Base-by-base conservation (phyloP, 1,284 basidiomycete species). In the Cystobasidium slooffiae region DNA sequence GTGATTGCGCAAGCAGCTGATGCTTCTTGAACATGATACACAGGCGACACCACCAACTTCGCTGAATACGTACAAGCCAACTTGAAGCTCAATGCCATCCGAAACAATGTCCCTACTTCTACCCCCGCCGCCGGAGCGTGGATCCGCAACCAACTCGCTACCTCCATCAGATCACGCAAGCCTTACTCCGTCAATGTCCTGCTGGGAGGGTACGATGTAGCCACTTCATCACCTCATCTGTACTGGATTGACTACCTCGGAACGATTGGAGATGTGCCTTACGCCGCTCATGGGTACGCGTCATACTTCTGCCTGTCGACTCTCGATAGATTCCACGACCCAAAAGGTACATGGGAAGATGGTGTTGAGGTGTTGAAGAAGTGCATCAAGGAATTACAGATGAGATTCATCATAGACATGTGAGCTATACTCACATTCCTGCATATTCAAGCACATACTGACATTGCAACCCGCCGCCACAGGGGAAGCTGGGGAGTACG, bases 241-340 rank as follows among this genome's bases (percentile, higher is more conserved):
- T 97, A 95, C 85, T 98, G 95, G 94, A 86, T 97, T 76, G 96
- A 99, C 84, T 94, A 97, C 82, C 87, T 97, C 56, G 96, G 96
- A 49, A 97, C 96, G 8, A 86, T 92, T 80, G 88, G 89, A 1
- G 87, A 89, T 65, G 91, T 98, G 6, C 94, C 95, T 0, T 99
- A 95, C 82, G 95, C 90, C 7, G 94, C 94, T 0, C 96, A 98
- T 82, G 97, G 96, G 1, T 95, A 98, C 81, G 96, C 94, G 49
- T 88, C 90, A 75, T 96, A 95, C 84, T 96, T 99, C 82, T 90
- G 89, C 22, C 85, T 98, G 79, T 90, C 91, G 87, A 92, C 95
- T 80, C 87, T 99, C 76, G 96, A 99, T 81, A 86, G 91, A 89
- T 94, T 82, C 73, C 93, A 95, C 80, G 86, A 92, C 80, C 94